phyloP scores from a whole-genome alignment of 257 asterid genomes.

The Salvia miltiorrhiza region DNA sequence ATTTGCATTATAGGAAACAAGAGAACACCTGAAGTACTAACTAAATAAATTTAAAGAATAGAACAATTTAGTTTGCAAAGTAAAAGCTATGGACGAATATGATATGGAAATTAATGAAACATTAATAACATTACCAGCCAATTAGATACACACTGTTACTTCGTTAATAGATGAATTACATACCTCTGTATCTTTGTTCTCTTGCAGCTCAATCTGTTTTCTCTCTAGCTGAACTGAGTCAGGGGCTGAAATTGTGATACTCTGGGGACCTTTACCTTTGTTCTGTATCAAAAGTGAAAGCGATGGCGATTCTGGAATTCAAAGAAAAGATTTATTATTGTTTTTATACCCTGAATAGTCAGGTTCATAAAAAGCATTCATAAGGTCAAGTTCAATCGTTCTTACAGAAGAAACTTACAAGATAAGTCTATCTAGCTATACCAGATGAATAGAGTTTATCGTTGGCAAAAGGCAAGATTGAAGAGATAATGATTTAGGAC shows the following conservation, averaged over 20 bases:
- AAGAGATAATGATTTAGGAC: background rate
- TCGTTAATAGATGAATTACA: conserved; percentile 10
- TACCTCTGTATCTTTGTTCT: conserved; percentile 69
- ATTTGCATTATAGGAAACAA: background rate
- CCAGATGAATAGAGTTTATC: background rate
- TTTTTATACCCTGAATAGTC: background rate
- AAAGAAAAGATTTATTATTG: conserved; percentile 12
- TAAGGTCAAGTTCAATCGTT: conserved; percentile 11
- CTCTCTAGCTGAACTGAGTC: conserved; percentile 59
- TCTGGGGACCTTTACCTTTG: conserved; percentile 53
- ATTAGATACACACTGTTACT: background rate
- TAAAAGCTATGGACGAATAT: background rate
- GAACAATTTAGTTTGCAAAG: background rate
- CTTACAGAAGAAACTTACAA: background rate
- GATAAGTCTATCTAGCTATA: background rate
- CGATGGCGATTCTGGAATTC: conserved; percentile 64
- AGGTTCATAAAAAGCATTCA: background rate
- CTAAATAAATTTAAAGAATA: background rate
- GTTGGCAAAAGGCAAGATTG: background rate
- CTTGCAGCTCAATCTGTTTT: conserved; percentile 51
- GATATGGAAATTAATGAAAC: background rate
- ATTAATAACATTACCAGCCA: background rate
- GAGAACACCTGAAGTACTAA: background rate
- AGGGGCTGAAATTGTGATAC: conserved; percentile 56
- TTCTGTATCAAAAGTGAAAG: conserved; percentile 81